Conservation (phyloP, 2,329 filamentous ascomycete genomes). For the Cladorrhinum sp. region DNA sequence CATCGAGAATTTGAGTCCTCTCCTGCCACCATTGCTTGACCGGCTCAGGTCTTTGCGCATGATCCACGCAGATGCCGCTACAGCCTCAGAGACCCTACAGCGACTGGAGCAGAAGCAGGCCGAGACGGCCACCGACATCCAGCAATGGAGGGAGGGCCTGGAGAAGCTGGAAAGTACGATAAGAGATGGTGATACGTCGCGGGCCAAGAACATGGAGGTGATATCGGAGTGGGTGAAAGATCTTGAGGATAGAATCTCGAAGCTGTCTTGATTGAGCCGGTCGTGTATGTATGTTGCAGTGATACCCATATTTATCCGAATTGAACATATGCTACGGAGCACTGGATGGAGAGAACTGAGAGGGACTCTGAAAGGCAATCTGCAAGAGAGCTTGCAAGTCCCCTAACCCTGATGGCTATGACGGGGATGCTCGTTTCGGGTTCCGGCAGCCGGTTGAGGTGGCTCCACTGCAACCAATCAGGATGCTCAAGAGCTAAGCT, state of each 20-base stretch:
- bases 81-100: conserved; percentile 72
- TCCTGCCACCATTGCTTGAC: conserved; percentile 82
- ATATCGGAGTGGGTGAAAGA: conserved; percentile 87
- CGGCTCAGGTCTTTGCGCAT: conserved; percentile 77
- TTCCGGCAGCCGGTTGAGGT: background rate
- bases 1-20: conserved; percentile 79
- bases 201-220: conserved; percentile 77
- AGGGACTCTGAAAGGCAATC: background rate
- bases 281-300: conserved; percentile 20
- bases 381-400: background rate
- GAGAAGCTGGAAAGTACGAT: conserved; percentile 75
- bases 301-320: conserved; percentile 34
- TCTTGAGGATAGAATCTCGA: conserved; percentile 72
- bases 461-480: conserved; percentile 12
- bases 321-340: background rate
- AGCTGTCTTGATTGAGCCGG: conserved; percentile 42
- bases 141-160: conserved; percentile 79
- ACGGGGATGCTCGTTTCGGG: background rate
- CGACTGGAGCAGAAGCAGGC: conserved; percentile 75
- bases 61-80: conserved; percentile 83
- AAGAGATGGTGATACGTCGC: conserved; percentile 63
- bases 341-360: background rate
- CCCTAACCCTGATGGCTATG: background rate
- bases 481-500: background rate
- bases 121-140: conserved; percentile 79